These are phyloP conservation scores for Angophora floribunda DNA, from an alignment of 345 rosid species.

Conservation along the genomic window DNA sequence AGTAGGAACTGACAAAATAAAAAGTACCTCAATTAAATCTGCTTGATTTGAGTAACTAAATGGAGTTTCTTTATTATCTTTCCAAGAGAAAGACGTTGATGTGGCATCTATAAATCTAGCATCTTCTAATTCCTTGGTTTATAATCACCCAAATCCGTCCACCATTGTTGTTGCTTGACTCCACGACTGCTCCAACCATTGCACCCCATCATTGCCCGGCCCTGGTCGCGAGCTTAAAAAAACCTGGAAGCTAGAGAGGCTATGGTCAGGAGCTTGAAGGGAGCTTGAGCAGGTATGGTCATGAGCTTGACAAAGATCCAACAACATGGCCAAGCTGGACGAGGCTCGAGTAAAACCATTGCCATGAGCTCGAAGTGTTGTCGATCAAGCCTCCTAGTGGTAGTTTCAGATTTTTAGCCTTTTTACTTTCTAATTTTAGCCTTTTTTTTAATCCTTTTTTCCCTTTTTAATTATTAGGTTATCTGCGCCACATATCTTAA, in stretches of 20 bases:
- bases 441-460: background rate
- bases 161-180: background rate
- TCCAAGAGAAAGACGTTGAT: too few species aligned
- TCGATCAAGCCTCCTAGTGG: background rate
- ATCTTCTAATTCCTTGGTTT: too few species aligned
- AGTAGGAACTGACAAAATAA: too few species aligned
- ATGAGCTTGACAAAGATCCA: background rate
- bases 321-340: background rate
- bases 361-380: background rate
- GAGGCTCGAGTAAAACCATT: background rate
- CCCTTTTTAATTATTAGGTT: too few species aligned
- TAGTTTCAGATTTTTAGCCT: background rate
- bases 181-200: background rate
- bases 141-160: too few species aligned
- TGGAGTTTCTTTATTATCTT: too few species aligned
- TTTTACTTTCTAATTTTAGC: accelerated
- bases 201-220: background rate
- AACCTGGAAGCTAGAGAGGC: background rate
- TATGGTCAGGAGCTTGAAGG: too few species aligned
- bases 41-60: too few species aligned
- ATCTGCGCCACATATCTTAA: too few species aligned
- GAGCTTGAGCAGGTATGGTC: background rate
- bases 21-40: background rate
- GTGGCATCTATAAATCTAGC: too few species aligned
- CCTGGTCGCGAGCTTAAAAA: background rate